Evolutionary conservation across 805 yeast species (phyloP).

Genomic region (Naumovozyma baii): DNA sequence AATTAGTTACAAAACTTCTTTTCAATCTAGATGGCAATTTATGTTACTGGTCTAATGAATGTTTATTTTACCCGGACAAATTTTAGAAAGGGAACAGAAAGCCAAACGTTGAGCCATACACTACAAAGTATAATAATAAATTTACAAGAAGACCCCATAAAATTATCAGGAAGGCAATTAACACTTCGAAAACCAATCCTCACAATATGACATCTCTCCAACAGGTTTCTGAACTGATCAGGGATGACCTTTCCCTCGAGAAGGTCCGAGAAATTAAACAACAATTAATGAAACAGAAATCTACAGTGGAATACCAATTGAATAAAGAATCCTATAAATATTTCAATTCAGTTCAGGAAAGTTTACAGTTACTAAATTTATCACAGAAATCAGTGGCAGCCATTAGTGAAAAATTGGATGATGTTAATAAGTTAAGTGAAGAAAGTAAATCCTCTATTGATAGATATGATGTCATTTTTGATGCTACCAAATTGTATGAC

Average conservation of each 20-base stretch:
- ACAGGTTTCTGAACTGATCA: conserved; percentile 28
- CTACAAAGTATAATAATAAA: too few species aligned
- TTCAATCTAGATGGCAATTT: too few species aligned
- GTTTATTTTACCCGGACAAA: neutral
- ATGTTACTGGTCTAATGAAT: too few species aligned
- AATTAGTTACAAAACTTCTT: too few species aligned
- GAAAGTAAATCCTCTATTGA: conserved; percentile 51
- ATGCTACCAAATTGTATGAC: conserved; percentile 58
- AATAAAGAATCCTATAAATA: conserved; percentile 60
- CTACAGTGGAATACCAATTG: conserved; percentile 65
- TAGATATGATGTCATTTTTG: conserved; percentile 59
- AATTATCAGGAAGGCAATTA: too few species aligned
- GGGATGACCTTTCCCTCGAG: conserved; percentile 42
- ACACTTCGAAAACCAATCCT: too few species aligned
- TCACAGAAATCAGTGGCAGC: conserved; percentile 40
- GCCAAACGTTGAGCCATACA: too few species aligned
- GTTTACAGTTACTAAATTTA: conserved; percentile 31
- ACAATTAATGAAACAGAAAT: conserved; percentile 58
- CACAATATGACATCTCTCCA: conserved; percentile 6
- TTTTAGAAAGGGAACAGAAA: neutral
- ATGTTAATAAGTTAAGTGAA: conserved; percentile 41
- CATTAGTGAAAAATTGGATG: conserved; percentile 37
- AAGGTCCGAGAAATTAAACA: conserved; percentile 44
- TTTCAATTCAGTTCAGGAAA: conserved; percentile 43
- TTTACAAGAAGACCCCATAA: too few species aligned